Evolutionary conservation across 2,329 filamentous ascomycete species (phyloP), one percentile per base, ranked within the genome.

Genomic region (Phaeosphaeriaceae sp.): DNA sequence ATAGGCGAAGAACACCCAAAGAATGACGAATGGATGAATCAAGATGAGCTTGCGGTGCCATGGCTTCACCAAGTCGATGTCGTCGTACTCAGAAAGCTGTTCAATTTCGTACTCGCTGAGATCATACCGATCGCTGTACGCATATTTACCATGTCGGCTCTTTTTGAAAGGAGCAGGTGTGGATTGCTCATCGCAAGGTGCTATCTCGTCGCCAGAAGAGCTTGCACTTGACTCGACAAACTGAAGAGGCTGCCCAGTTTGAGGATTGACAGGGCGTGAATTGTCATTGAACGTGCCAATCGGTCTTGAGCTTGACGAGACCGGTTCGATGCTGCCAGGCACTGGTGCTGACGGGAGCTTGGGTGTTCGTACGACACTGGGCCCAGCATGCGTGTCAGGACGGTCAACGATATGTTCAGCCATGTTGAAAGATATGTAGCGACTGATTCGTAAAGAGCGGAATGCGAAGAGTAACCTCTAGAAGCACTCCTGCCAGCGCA

Each of bases 101-200:
- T 54, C 52, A 22, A 54, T 54, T 1, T 24, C 9, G n/a, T 54
- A 54, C 33, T 54, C 52, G 52, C 52, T 31, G 4, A 15, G 17
- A 20, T 54, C 45, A n/a, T 54, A 54, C 15, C 52, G 52, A 44
- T 54, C 52, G 22, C 45, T 54, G 44, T 48, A 54, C 15, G 52
- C 45, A 54, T 24, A 54, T 44, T 54, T 54, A 45, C 52, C 52
- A 31, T 42, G 44, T 5, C 33, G 52, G 10, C 13, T 41, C 22
- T 54, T 54, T 20, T 54, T 54, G 52, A 48, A 53, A 21, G 52
- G 31, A 48, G 45, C 21, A 7, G 45, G 33, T 13, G 44, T 42
- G 21, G n/a, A 17, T 31, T 24, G 44, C 6, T 48, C 45, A 2
- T 42, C 45, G 33, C 17, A 15, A n/a, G 52, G 52, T 9, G 33